Percentiles rank a stretch among this genome's conserved stretches.
Conservation (phyloP, 2,329 filamentous ascomycete species). For the Didymella segeticola region DNA sequence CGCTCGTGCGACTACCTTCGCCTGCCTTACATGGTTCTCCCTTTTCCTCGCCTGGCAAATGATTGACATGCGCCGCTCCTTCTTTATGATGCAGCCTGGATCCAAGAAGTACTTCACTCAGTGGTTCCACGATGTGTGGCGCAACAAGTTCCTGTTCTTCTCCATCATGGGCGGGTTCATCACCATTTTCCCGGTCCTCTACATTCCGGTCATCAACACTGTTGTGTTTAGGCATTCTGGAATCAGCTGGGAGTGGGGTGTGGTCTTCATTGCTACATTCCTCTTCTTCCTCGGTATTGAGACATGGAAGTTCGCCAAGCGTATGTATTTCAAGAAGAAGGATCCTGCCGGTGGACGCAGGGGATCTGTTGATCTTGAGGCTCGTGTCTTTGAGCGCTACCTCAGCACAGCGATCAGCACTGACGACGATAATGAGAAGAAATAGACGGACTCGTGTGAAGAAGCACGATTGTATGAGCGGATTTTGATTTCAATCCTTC, state of each 20-base stretch:
- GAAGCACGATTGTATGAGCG: neutral
- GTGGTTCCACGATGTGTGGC: constrained; percentile 72
- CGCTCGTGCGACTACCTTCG: constrained; percentile 75
- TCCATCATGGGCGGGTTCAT: constrained; percentile 47
- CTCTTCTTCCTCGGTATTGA: constrained; percentile 72
- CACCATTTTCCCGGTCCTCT: constrained; percentile 51
- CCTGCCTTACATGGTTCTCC: constrained; percentile 76
- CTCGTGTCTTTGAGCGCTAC: constrained; percentile 41
- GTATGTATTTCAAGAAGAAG: constrained; percentile 49
- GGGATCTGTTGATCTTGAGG: constrained; percentile 41
- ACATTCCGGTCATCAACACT: constrained; percentile 72
- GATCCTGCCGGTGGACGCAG: constrained; percentile 29
- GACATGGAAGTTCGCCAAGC: constrained; percentile 71
- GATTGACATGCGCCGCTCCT: constrained; percentile 69
- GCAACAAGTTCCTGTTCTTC: constrained; percentile 69
- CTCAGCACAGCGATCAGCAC: constrained; percentile 43
- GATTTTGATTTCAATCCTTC: constrained; percentile 5
- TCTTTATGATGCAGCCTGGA: constrained; percentile 75
- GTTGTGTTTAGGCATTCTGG: constrained; percentile 69
- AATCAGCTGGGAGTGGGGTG: constrained; percentile 73
- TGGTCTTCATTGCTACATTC: constrained; percentile 67
- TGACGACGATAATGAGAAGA: constrained; percentile 40
- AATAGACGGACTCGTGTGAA: constrained; percentile 8
- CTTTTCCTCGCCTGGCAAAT: constrained; percentile 82
- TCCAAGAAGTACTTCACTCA: constrained; percentile 63